Base-by-base conservation (phyloP, 768 basidiomycete genomes). In the Tylopilus balloui region DNA sequence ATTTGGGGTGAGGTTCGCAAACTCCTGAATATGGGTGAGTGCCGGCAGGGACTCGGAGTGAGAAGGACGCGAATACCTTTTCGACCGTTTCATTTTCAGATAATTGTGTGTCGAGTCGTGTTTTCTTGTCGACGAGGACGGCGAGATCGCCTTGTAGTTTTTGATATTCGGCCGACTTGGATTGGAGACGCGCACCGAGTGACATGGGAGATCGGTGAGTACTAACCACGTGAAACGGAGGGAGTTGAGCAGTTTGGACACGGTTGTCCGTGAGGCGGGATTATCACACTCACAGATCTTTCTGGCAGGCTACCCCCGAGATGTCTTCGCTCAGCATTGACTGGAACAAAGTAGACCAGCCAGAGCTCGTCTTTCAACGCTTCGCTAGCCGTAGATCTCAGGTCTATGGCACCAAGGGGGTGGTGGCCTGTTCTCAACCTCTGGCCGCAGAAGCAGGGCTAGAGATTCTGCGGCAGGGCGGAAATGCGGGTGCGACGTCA, bases 51-150 rank as follows among this genome's bases (percentile, higher is more conserved):
- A n/a, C n/a, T n/a, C n/a, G n/a, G n/a, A 35, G 23, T 14, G 36
- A 45, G 23, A n/a, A 41, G 24, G 12, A 31, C 17, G 25, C 38
- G 35, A 66, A 17, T 32, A 86, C 94, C 79, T 94, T 90, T 65
- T 91, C 83, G 38, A 97, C 95, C 41, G 83, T 73, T 67, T 96
- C 90, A 69, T 93, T 96, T 71, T 97, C 95, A 6, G 86, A 84
- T 37, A 86, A 70, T 64, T 96, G 93, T 0, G 92, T 83, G 53
- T 95, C 95, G n/a, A 97, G 77, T 46, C 81, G 78, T 58, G 95
- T 91, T 37, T 88, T 76, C 13, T 82, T 84, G 56, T 92, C 90
- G 31, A 98, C 85, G 4, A 79, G 75, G 47, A 72, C 75, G 1
- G 83, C 74, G 34, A 92, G 71, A 52, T 94, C 90, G 2, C 69